Base-by-base conservation (phyloP, 1,284 basidiomycete genomes). In the Ganoderma sp. region DNA sequence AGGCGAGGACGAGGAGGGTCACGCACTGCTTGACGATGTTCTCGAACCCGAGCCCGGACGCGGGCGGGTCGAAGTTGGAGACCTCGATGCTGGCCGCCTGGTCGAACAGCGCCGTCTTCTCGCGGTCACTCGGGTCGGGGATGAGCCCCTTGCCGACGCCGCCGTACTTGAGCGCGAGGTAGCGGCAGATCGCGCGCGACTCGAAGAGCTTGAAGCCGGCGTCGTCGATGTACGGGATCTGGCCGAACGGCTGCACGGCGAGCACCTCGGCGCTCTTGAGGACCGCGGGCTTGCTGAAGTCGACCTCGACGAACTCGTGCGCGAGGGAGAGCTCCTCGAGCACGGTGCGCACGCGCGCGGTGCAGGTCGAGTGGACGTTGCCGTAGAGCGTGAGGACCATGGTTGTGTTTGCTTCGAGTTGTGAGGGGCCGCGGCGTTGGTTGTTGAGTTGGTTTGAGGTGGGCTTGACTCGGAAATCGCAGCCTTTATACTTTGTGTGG, bases 161-260 rank as follows among this genome's bases (percentile, higher is more conserved):
- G 7, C 78, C 71, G 66, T 84, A 83, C 73, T 85, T 85, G 65
- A 78, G 77, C 64, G 80, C 80, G 68, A 87, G 64, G 74, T 87
- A 87, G 32, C 85, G 82, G 6, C 71, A 71, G 67, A 89, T 88
- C 4, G 87, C 87, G 48, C 87, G 84, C 45, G 82, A 84, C 74
- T 88, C 85, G 76, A 77, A 85, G 58, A 85, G 70, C 61, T 76
- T 71, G 76, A 84, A 82, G n/a, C 82, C 81, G 59, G 85, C 83
- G 58, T 85, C 82, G 54, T 84, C 79, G 66, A 91, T 81, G 77
- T 85, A 88, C 2, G 90, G 90, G 69, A 91, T 77, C 75, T 88
- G 87, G 22, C 88, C 88, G 72, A 91, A 91, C 0, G 90, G 90
- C 71, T 91, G 89, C 32, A 81, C 76, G 41, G 75, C 76, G 32